A percentile compares a stretch with the other conserved stretches of the same genome.
These are phyloP conservation scores for Pyrenochaeta sp. DNA, from an alignment of 2,329 filamentous ascomycete genomes.

Conservation along the genomic window DNA sequence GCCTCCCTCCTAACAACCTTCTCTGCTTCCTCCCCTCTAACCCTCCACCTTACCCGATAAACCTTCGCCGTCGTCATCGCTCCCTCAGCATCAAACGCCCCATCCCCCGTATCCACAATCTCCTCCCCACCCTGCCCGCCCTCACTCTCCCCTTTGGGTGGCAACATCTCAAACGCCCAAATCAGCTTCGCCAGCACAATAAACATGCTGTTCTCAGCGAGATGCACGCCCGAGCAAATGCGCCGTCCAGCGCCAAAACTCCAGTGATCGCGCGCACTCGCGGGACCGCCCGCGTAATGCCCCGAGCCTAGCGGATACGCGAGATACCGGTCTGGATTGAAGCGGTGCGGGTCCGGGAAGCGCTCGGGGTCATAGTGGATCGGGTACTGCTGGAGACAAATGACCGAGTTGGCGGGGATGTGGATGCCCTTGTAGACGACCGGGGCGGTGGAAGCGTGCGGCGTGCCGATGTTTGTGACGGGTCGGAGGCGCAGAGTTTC, in stretches of 20 bases:
- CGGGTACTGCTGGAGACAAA: conserved; percentile 38
- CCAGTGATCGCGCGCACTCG: conserved; percentile 44
- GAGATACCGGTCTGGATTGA: conserved; percentile 56
- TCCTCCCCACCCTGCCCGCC: conserved; percentile 46
- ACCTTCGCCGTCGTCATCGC: conserved; percentile 44
- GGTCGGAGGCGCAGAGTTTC: conserved; percentile 55
- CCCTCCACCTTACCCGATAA: conserved; percentile 34
- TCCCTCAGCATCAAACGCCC: conserved; percentile 39
- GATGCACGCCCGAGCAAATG: conserved; percentile 52
- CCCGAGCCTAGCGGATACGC: conserved; percentile 33
- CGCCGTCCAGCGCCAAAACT: conserved; percentile 54
- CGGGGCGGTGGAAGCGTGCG: conserved; percentile 46
- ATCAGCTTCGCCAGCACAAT: conserved; percentile 55
- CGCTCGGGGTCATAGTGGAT: conserved; percentile 47
- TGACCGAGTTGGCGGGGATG: conserved; percentile 52
- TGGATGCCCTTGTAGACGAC: conserved; percentile 51
- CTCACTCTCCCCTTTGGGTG: conserved; percentile 46
- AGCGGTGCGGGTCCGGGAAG: conserved; percentile 48
- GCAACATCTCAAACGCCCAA: conserved; percentile 57
- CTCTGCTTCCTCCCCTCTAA: conserved; percentile 29
- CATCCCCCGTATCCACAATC: conserved; percentile 44
- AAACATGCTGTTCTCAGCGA: conserved; percentile 55
- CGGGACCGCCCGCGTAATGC: conserved; percentile 42
- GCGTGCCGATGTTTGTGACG: conserved; percentile 43
- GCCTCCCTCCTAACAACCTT: conserved; percentile 35